These are phyloP conservation scores for Aspergillus awamori DNA, from an alignment of 2,329 filamentous ascomycete species.

Conservation along the genomic window DNA sequence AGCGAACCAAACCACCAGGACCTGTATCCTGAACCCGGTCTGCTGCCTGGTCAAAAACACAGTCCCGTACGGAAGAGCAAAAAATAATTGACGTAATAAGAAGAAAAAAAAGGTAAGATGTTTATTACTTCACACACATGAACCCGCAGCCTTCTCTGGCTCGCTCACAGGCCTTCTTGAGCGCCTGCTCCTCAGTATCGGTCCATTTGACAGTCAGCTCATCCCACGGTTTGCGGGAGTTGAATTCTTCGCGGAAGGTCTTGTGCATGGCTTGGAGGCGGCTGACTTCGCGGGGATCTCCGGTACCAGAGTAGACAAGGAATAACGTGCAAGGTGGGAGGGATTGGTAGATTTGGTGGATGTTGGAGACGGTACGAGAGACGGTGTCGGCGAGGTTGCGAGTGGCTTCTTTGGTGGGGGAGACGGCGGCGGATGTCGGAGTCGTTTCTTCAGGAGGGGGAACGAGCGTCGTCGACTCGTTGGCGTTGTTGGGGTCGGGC, in stretches of 20 bases:
- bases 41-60: conserved; percentile 3
- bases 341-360: conserved; percentile 57
- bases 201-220: conserved; percentile 66
- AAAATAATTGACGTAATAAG: background rate
- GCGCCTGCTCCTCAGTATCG: conserved; percentile 63
- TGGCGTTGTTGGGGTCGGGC: conserved; percentile 50
- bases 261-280: conserved; percentile 60
- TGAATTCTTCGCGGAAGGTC: conserved; percentile 59
- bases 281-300: conserved; percentile 60
- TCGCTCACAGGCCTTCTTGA: conserved; percentile 58
- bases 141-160: conserved; percentile 63
- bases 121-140: conserved; percentile 58
- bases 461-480: conserved; percentile 36
- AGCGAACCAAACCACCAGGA: background rate
- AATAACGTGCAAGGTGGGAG: conserved; percentile 63
- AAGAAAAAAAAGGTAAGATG: background rate
- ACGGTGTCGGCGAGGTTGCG: conserved; percentile 49
- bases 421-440: conserved; percentile 9
- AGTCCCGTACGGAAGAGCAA: background rate
- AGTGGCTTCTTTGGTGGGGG: background rate
- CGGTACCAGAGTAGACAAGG: conserved; percentile 66
- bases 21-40: background rate
- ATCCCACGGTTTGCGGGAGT: conserved; percentile 63
- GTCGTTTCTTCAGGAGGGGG: conserved; percentile 31
- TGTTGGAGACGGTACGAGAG: conserved; percentile 53